Conservation (phyloP, 441 rosid genomes). For the Populus hybrid region DNA sequence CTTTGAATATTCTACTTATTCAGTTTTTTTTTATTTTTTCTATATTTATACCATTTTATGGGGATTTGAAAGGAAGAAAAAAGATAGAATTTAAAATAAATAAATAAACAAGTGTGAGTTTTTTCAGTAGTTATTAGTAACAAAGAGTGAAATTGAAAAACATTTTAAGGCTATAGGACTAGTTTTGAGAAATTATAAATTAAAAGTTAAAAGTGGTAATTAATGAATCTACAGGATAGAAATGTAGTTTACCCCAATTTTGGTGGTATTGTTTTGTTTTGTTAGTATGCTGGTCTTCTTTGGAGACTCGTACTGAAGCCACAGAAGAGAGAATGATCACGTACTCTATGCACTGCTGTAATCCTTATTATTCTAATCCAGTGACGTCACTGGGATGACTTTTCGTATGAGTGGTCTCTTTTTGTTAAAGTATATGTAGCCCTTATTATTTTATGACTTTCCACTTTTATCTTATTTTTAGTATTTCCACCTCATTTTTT, state of each 20-base stretch:
- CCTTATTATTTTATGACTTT: not conserved
- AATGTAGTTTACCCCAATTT: not conserved
- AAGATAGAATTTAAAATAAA: not conserved
- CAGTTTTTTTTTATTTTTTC: not conserved
- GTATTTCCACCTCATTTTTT: not conserved
- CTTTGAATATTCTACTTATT: not conserved
- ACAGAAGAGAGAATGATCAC: slow-evolving; percentile 2
- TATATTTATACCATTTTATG: not conserved
- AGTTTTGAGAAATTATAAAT: no score
- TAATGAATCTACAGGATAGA: not conserved
- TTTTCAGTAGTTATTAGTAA: not conserved
- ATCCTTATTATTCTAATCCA: not conserved
- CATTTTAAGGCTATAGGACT: not conserved
- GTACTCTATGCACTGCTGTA: not conserved
- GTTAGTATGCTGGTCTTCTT: slow-evolving; percentile 15
- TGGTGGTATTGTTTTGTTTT: not conserved
- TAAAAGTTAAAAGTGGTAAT: not conserved
- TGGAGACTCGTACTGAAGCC: slow-evolving; percentile 18
- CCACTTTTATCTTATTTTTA: not conserved
- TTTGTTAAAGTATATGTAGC: not conserved
- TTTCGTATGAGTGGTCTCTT: not conserved
- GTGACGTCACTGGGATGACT: not conserved
- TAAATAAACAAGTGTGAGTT: no score
- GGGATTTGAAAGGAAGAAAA: not conserved
- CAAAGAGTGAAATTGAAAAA: not conserved